A percentile compares a stretch with the other conserved stretches of the same genome.
phyloP scores from a whole-genome alignment of 73 alveolate species.

The Urostyla sp. region DNA sequence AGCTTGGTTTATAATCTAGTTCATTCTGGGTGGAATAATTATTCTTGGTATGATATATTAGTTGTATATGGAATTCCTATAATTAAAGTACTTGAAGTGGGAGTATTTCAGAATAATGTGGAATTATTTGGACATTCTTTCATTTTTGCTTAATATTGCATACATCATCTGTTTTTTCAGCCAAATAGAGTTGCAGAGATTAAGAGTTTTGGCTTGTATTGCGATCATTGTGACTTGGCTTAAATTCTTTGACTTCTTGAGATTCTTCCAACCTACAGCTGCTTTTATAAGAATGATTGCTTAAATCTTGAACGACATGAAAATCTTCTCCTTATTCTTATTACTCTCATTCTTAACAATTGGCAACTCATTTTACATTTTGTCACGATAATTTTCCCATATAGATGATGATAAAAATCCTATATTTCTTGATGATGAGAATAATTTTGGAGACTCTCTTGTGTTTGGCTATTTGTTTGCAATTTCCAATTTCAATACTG shows the following conservation, averaged over 20 bases:
- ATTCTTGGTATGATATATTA: slow-evolving; percentile 24
- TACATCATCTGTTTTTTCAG: slow-evolving; percentile 8
- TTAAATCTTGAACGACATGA: slow-evolving; percentile 57
- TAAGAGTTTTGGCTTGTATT: slow-evolving; percentile 34
- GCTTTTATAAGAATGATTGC: slow-evolving; percentile 63
- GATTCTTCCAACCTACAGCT: slow-evolving; percentile 62
- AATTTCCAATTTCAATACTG: slow-evolving; percentile 60
- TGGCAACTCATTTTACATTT: no score
- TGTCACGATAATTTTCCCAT: no score
- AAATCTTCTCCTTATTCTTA: slow-evolving; percentile 24
- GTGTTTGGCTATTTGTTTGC: slow-evolving; percentile 43
- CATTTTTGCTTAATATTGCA: slow-evolving; percentile 39
- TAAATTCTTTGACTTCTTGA: slow-evolving; percentile 37
- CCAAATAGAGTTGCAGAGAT: background rate
- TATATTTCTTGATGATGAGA: no score
- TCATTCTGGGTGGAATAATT: background rate
- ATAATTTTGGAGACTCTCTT: no score
- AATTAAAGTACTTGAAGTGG: background rate
- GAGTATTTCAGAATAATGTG: slow-evolving; percentile 53
- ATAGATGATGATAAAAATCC: no score
- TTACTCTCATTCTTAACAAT: slow-evolving; percentile 51
- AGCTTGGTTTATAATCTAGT: background rate
- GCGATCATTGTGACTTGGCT: slow-evolving; percentile 61
- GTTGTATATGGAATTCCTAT: slow-evolving; percentile 15
- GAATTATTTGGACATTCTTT: slow-evolving; percentile 52